Conservation (phyloP, 495 filamentous ascomycete species). For the Xylaria telfairii region DNA sequence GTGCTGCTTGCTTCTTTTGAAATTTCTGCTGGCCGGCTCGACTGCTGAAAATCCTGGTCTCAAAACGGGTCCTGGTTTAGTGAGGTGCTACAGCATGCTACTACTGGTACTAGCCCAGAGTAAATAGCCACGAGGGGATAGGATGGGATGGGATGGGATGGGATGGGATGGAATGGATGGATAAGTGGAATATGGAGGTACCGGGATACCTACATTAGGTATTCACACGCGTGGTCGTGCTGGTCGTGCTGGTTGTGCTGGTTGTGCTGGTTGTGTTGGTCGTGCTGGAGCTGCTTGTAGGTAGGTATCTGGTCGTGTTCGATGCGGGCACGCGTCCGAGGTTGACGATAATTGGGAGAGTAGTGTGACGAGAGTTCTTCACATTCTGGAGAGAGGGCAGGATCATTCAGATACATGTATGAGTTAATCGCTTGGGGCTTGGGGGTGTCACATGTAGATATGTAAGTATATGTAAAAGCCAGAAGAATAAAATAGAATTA, state of each 20-base stretch:
- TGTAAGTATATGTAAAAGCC: not conserved
- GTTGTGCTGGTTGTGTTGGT: not conserved
- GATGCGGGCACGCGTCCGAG: not conserved
- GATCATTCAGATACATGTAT: not conserved
- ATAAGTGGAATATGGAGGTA: not conserved
- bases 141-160: too few relatives aligned
- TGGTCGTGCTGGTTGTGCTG: not conserved
- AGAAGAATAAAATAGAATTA: not conserved
- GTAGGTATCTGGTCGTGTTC: not conserved
- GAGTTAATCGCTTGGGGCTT: not conserved
- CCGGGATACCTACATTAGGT: not conserved
- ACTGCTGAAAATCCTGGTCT: not conserved
- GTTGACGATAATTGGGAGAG: not conserved
- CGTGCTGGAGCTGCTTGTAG: not conserved
- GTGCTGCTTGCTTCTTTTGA: not conserved
- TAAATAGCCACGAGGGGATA: not conserved
- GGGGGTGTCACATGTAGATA: conserved; percentile 14
- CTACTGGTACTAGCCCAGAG: conserved; percentile 7
- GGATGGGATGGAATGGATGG: too few relatives aligned
- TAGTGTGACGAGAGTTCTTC: not conserved
- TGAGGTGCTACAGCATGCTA: not conserved
- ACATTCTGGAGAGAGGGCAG: not conserved
- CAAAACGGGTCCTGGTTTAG: not conserved
- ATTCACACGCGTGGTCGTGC: not conserved
- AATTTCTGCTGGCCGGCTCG: not conserved